phyloP scores from a whole-genome alignment of 495 filamentous ascomycete genomes.

The Podospora australis region DNA sequence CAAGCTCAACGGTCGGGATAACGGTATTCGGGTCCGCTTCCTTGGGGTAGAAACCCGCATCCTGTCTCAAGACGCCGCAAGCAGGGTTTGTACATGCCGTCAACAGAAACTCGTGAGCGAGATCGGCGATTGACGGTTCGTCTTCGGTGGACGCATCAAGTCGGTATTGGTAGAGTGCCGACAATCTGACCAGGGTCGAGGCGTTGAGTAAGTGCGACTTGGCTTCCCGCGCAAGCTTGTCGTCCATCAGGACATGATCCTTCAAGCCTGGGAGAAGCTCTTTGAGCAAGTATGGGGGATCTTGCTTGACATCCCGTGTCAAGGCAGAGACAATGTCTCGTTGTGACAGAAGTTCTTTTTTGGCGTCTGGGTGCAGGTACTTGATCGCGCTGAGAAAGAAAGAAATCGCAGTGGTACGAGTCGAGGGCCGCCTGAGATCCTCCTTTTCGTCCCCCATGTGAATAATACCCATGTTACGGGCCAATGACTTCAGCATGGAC shows the following conservation, averaged over 20 bases:
- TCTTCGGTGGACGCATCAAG: slow-evolving; percentile 21
- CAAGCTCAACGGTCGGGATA: slow-evolving; percentile 32
- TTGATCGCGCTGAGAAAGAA: slow-evolving; percentile 70
- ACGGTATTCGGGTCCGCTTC: slow-evolving; percentile 51
- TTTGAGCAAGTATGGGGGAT: slow-evolving; percentile 60
- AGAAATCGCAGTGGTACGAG: slow-evolving; percentile 67
- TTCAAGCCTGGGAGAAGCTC: slow-evolving; percentile 63
- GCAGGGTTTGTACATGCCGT: slow-evolving; percentile 64
- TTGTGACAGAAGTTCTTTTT: slow-evolving; percentile 68
- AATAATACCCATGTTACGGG: slow-evolving; percentile 50
- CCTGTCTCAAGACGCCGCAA: slow-evolving; percentile 60
- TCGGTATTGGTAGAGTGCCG: slow-evolving; percentile 63
- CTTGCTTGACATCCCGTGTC: slow-evolving; percentile 63
- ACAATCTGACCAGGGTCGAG: slow-evolving; percentile 61
- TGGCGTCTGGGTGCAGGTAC: slow-evolving; percentile 61
- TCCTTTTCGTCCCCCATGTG: slow-evolving; percentile 47
- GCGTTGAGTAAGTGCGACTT: slow-evolving; percentile 69
- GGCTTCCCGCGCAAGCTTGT: slow-evolving; percentile 56
- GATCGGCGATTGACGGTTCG: slow-evolving; percentile 43
- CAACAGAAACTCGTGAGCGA: slow-evolving; percentile 65
- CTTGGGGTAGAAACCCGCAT: slow-evolving; percentile 68
- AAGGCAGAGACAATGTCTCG: slow-evolving; percentile 61
- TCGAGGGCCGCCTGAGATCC: slow-evolving; percentile 54
- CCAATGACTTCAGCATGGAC: slow-evolving; percentile 67
- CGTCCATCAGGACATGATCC: slow-evolving; percentile 61